These are phyloP conservation scores for Phytopythium montanum DNA, from an alignment of 352 stramenopile genomes.

Conservation along the genomic window DNA sequence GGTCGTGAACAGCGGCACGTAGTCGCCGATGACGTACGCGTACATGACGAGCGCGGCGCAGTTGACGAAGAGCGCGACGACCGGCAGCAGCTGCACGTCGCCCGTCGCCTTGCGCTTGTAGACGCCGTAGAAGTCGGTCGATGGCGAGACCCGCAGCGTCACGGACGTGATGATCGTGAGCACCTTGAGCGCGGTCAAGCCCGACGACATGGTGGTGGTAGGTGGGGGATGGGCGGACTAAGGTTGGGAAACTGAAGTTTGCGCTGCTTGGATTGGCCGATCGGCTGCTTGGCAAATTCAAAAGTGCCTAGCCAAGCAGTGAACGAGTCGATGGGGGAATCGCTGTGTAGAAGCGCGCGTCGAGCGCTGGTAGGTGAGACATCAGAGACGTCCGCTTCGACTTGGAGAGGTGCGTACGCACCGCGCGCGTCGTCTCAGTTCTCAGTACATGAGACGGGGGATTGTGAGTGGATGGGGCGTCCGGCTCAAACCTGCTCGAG, in stretches of 20 bases:
- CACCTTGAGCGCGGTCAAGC: constrained; percentile 6
- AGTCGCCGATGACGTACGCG: constrained; percentile 17
- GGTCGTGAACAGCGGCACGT: constrained; percentile 55
- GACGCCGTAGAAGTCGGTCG: constrained; percentile 3
- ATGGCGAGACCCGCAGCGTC: constrained; percentile 6
- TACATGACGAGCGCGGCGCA: constrained; percentile 8
- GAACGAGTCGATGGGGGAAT: neutral
- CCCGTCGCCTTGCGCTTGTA: constrained; percentile 6
- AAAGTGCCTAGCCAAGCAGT: constrained; percentile 1
- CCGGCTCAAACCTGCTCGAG: neutral
- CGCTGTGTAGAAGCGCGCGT: neutral
- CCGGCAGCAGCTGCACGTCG: constrained; percentile 8
- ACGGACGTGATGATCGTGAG: constrained; percentile 9
- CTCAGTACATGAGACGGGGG: constrained; percentile 2
- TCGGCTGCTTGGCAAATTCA: constrained; percentile 4
- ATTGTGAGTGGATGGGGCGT: neutral
- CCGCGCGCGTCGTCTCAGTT: neutral
- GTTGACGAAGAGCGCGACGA: constrained; percentile 9
- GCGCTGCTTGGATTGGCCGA: neutral
- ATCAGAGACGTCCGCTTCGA: neutral
- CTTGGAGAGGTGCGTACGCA: neutral
- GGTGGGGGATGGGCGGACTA: constrained; percentile 9
- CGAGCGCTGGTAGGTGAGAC: neutral
- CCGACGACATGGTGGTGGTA: constrained; percentile 17
- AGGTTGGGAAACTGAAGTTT: constrained; percentile 1